Evolutionary conservation across 768 basidiomycete genomes (phyloP), one percentile per base, ranked within the genome.

Genomic region (Rhizopogon vinicolor): DNA sequence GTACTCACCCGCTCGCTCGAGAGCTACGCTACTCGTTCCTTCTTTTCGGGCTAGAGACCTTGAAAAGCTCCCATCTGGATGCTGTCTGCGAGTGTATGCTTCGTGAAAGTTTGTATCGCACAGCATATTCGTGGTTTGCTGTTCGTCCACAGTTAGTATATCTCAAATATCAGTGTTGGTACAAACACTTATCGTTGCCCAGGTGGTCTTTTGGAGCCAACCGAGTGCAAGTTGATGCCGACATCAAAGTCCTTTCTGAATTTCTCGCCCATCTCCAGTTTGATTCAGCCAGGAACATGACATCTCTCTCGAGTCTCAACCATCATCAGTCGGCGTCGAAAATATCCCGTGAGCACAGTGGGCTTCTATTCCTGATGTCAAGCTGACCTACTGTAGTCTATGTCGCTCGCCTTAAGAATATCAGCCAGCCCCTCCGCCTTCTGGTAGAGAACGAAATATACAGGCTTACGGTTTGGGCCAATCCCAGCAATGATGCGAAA

Each of bases 191-290:
- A 35, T 18, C 37, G 52, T 22, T 41, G 12, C 14, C 1, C 62
- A 98, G 95, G 63, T 98, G 96, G 95, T 88, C 95, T 4, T 97
- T 86, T 67, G 97, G 96, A n/a, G 89, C 91, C 25, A 92, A 92
- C 69, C 86, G 93, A 2, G 84, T 93, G 5, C 94, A 98, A 71
- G 76, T 98, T 18, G 86, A 89, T 59, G 85, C 90, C 1, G 96
- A 98, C 66, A 82, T 94, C 63, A 92, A 88, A 68, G 78, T 96
- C 1, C 72, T 98, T 7, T 84, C 85, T 16, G 93, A 98, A 63
- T 91, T 99, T 64, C 67, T 91, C 28, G 81, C 81, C 0, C 86
- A 87, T 60, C 72, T 98, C 31, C 86, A 89, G 62, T 77, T 80
- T 0, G 96, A 98, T 68, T 71, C 78, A 0, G 77, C 90, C 41